A percentile compares a stretch with the other conserved stretches of the same genome.
Conservation (phyloP, 495 filamentous ascomycete genomes). For the Penicillium desertorum region DNA sequence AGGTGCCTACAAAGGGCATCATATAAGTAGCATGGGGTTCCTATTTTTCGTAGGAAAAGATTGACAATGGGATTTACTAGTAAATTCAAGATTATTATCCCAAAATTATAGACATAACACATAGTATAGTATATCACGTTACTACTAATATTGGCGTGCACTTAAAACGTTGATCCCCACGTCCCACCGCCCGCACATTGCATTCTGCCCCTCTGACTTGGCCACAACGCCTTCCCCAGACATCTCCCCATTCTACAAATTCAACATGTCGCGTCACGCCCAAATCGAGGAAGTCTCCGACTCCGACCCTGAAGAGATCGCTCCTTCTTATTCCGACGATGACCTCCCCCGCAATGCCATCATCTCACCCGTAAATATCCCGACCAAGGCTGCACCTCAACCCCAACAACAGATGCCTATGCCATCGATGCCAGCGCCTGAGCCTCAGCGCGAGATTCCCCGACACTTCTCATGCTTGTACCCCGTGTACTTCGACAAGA, state of each 20-base stretch:
- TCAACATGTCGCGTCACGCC: constrained; percentile 67
- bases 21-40: too few species aligned
- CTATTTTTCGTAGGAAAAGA: too few species aligned
- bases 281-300: constrained; percentile 88
- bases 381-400: constrained; percentile 21
- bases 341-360: constrained; percentile 41
- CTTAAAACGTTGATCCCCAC: background rate
- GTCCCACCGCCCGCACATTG: constrained; percentile 19
- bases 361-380: constrained; percentile 38
- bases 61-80: too few species aligned
- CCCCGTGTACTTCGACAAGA: constrained; percentile 87
- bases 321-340: constrained; percentile 64
- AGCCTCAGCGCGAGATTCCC: constrained; percentile 56
- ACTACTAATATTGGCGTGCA: background rate
- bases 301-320: constrained; percentile 71
- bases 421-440: constrained; percentile 26
- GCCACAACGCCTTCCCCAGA: constrained; percentile 19
- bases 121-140: too few species aligned
- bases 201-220: constrained; percentile 16
- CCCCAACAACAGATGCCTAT: constrained; percentile 37
- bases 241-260: constrained; percentile 6
- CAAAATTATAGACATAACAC: too few species aligned
- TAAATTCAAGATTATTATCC: too few species aligned
- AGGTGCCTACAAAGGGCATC: background rate
- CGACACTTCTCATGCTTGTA: constrained; percentile 86